Percentiles rank a stretch among this genome's conserved stretches.
Conservation (phyloP, 1,284 basidiomycete species). For the Apiotrichum veenhuisii region DNA sequence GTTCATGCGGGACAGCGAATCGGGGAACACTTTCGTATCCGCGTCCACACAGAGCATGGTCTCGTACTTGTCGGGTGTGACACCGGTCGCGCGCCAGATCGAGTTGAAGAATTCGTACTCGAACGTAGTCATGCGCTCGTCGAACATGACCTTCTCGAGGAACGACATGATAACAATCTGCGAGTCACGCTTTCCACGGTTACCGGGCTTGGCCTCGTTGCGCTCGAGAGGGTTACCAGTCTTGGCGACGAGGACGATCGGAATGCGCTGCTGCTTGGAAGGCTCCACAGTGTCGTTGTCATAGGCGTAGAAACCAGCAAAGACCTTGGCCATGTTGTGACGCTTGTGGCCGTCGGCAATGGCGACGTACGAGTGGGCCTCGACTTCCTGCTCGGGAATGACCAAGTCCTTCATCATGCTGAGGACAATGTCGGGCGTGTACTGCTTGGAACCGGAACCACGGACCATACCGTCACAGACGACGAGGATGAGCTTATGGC, state of each 20-base stretch:
- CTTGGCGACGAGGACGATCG: slow-evolving; percentile 92
- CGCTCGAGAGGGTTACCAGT: slow-evolving; percentile 85
- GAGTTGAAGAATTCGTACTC: slow-evolving; percentile 99
- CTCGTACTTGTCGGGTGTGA: slow-evolving; percentile 95
- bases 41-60: slow-evolving; percentile 96
- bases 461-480: slow-evolving; percentile 99
- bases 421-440: slow-evolving; percentile 91
- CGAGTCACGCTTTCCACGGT: slow-evolving; percentile 96
- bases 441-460: slow-evolving; percentile 74
- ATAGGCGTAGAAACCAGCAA: slow-evolving; percentile 95
- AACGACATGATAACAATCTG: slow-evolving; percentile 98
- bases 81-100: slow-evolving; percentile 87
- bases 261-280: slow-evolving; percentile 94
- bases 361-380: slow-evolving; percentile 93
- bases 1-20: slow-evolving; percentile 85
- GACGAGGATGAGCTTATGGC: slow-evolving; percentile 91
- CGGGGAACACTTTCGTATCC: slow-evolving; percentile 95
- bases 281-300: slow-evolving; percentile 86
- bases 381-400: slow-evolving; percentile 77
- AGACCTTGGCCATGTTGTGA: slow-evolving; percentile 99
- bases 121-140: slow-evolving; percentile 98
- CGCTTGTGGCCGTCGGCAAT: slow-evolving; percentile 98
- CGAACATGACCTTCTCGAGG: slow-evolving; percentile 98
- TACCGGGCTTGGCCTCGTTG: slow-evolving; percentile 88
- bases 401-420: slow-evolving; percentile 97